Evolutionary conservation across 345 rosid species (phyloP), one percentile per base, ranked within the genome.

Genomic region (Salix arbutifolia): DNA sequence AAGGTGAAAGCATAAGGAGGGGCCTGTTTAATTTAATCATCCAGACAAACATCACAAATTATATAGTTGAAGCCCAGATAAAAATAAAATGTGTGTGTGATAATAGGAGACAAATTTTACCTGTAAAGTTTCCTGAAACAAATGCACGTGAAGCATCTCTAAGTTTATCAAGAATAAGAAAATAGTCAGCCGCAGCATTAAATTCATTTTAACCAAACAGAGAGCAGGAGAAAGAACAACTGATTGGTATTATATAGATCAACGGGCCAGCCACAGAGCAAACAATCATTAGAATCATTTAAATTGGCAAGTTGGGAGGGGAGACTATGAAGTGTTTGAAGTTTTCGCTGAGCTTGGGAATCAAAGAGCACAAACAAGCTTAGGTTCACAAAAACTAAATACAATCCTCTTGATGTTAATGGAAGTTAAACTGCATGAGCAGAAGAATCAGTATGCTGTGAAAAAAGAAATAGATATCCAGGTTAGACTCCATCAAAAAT

Each of bases 61-160:
- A 2, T 40, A 40, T 40, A 10, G 7, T 33, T 30, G 64, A 18
- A 26, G 17, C 35, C 37, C 6, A 25, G 18, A 1, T 33, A 9
- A 67, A 28, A 44, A 52, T 8, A 28, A 16, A 76, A 40, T 13
- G 60, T 19, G 30, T 3, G 58, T 33, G 37, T 46, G 52, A 72
- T 30, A 40, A 21, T n/a, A 38, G 71, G 10, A 23, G 40, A 62
- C 8, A 17, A 69, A 14, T 12, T 38, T 71, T 88, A 95, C 99
- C 98, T 85, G 98, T 89, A 74, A 95, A 95, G 78, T 95, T 95
- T 69, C 98, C 98, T n/a, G 98, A 93, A 81, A 96, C 90, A 81
- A 93, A 93, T 65, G 97, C 96, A 66, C 94, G 96, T 70, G 97
- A 91, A 84, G 99, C 98, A 50, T 96, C 97, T 86, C 97, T 91